phyloP scores from a whole-genome alignment of 495 filamentous ascomycete genomes.

The Amniculicola lignicola region DNA sequence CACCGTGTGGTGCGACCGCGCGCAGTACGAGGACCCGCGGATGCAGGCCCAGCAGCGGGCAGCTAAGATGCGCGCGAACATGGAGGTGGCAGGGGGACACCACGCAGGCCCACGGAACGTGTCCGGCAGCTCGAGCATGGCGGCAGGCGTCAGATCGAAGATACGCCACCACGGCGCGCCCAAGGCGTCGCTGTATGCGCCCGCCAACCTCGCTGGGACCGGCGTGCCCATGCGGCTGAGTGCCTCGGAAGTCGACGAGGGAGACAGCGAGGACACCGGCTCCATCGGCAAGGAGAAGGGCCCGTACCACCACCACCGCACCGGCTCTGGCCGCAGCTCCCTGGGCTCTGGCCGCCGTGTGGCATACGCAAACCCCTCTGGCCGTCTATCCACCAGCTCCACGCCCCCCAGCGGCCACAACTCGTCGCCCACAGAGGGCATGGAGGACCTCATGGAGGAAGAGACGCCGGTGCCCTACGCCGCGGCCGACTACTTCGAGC shows the following conservation, averaged over 20 bases:
- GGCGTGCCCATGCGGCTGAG: slow-evolving; percentile 87
- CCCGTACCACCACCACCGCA: slow-evolving; percentile 64
- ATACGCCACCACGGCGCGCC: slow-evolving; percentile 76
- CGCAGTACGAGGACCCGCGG: slow-evolving; percentile 87
- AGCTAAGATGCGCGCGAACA: slow-evolving; percentile 78
- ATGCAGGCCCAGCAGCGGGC: slow-evolving; percentile 72
- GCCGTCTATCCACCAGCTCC: slow-evolving; percentile 61
- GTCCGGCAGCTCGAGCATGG: slow-evolving; percentile 34
- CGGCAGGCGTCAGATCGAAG: slow-evolving; percentile 58
- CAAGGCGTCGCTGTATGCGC: slow-evolving; percentile 66
- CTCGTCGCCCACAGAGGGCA: slow-evolving; percentile 40
- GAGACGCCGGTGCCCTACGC: slow-evolving; percentile 48
- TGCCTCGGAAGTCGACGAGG: slow-evolving; percentile 89
- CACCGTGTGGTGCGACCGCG: slow-evolving; percentile 96
- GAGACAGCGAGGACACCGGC: slow-evolving; percentile 68
- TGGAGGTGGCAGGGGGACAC: slow-evolving; percentile 67
- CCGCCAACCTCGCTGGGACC: slow-evolving; percentile 65
- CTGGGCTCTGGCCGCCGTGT: slow-evolving; percentile 54
- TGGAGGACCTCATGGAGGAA: slow-evolving; percentile 54
- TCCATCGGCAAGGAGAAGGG: slow-evolving; percentile 47
- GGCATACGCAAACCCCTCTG: slow-evolving; percentile 23
- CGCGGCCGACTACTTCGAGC: slow-evolving; percentile 41
- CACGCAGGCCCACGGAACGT: slow-evolving; percentile 24
- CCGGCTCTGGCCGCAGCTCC: slow-evolving; percentile 76
- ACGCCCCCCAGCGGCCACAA: slow-evolving; percentile 53